Evolutionary conservation across 2,329 filamentous ascomycete genomes (phyloP).

Genomic region (Byssothecium circinans): DNA sequence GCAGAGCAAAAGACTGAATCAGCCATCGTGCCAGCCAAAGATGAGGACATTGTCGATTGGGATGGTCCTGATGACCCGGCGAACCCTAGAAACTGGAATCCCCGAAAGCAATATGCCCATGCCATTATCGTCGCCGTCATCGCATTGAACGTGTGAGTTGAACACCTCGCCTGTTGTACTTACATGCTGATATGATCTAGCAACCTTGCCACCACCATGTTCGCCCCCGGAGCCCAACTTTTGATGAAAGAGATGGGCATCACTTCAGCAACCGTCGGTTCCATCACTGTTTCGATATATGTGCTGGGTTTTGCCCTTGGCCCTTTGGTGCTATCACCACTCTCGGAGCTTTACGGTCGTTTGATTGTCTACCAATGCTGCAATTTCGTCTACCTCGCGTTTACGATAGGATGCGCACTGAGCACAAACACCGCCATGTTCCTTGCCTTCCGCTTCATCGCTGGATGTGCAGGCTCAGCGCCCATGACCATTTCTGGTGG

Average conservation of each 20-base stretch:
- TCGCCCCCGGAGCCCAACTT: conserved; percentile 10
- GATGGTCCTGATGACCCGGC: conserved; percentile 21
- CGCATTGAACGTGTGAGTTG: conserved; percentile 27
- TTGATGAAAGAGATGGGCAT: conserved; percentile 10
- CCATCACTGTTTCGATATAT: conserved; percentile 36
- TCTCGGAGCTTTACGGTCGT: conserved; percentile 43
- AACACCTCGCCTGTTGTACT: background rate
- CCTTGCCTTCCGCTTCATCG: conserved; percentile 30
- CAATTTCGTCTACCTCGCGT: conserved; percentile 19
- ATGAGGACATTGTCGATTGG: conserved; percentile 17
- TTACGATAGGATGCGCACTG: conserved; percentile 30
- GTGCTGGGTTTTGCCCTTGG: conserved; percentile 29
- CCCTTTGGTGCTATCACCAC: conserved; percentile 31
- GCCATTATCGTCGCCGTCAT: conserved; percentile 24
- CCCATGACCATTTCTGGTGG: conserved; percentile 52
- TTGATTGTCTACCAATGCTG: conserved; percentile 34
- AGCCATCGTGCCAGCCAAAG: background rate
- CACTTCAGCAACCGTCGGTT: conserved; percentile 4
- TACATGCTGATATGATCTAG: conserved; percentile 33
- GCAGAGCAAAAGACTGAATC: background rate
- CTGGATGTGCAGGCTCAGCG: conserved; percentile 23
- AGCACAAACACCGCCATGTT: conserved; percentile 23
- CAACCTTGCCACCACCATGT: conserved; percentile 13
- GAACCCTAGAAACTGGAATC: conserved; percentile 35
- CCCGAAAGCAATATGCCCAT: conserved; percentile 19